Evolutionary conservation across 2,329 filamentous ascomycete species (phyloP).

Genomic region (Cladosporium sp.): DNA sequence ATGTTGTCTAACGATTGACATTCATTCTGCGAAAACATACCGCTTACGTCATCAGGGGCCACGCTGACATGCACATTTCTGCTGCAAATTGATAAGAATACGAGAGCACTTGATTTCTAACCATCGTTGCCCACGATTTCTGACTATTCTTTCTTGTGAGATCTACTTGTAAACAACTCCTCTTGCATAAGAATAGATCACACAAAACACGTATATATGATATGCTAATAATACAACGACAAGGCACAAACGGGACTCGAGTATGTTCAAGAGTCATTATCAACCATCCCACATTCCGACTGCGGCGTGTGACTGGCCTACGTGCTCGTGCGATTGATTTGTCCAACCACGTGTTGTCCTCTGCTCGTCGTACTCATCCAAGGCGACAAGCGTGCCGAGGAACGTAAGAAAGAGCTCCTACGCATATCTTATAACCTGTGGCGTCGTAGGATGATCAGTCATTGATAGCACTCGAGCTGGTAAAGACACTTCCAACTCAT

Average conservation of each 20-base stretch:
- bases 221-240: neutral
- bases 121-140: too few relatives aligned
- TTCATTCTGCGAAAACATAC: neutral
- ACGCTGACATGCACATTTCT: too few relatives aligned
- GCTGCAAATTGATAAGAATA: too few relatives aligned
- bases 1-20: neutral
- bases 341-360: neutral
- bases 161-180: neutral
- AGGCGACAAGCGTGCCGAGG: too few relatives aligned
- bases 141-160: neutral
- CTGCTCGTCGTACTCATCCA: neutral
- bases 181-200: neutral
- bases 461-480: neutral
- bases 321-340: too few relatives aligned
- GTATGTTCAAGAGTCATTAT: neutral
- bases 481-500: neutral
- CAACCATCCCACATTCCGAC: too few relatives aligned
- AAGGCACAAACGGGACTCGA: neutral
- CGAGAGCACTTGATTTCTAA: too few relatives aligned
- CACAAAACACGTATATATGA: neutral
- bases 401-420: neutral
- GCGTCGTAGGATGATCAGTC: too few relatives aligned
- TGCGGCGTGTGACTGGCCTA: too few relatives aligned
- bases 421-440: too few relatives aligned
- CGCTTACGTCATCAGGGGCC: neutral